These are phyloP conservation scores for Beauveria brongniartii DNA, from an alignment of 2,329 filamentous ascomycete genomes.

Conservation along the genomic window DNA sequence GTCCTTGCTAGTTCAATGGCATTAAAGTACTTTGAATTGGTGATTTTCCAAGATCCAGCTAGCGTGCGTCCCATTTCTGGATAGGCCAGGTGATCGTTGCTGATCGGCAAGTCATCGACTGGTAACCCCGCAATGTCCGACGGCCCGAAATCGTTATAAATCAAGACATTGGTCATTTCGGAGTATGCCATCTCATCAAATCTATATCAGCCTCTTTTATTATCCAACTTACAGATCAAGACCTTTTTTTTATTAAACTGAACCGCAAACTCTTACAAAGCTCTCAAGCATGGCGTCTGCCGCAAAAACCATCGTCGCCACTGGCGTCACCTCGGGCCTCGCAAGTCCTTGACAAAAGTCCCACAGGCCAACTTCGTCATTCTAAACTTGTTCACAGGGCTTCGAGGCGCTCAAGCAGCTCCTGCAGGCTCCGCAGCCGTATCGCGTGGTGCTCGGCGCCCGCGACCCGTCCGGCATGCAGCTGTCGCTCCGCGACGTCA, in stretches of 20 bases:
- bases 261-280: neutral
- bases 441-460: slow-evolving; percentile 41
- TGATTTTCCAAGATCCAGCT: neutral
- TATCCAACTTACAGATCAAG: too few relatives aligned
- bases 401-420: slow-evolving; percentile 46
- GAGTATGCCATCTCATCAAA: neutral
- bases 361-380: neutral
- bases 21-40: neutral
- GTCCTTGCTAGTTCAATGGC: neutral
- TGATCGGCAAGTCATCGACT: neutral
- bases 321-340: slow-evolving; percentile 40
- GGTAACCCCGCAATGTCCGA: slow-evolving; percentile 4
- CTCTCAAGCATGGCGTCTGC: neutral
- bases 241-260: neutral
- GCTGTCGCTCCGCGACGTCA: slow-evolving; percentile 33
- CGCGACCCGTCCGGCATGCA: slow-evolving; percentile 34
- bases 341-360: slow-evolving; percentile 23
- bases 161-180: neutral
- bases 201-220: neutral
- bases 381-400: slow-evolving; percentile 27
- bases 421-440: slow-evolving; percentile 34
- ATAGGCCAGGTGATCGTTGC: neutral
- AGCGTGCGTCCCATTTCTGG: neutral
- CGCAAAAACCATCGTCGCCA: slow-evolving; percentile 43
- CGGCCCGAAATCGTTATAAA: neutral